Conservation (phyloP, 371 early-diverging fungal genomes). For the Syncephalastrum racemosum region DNA sequence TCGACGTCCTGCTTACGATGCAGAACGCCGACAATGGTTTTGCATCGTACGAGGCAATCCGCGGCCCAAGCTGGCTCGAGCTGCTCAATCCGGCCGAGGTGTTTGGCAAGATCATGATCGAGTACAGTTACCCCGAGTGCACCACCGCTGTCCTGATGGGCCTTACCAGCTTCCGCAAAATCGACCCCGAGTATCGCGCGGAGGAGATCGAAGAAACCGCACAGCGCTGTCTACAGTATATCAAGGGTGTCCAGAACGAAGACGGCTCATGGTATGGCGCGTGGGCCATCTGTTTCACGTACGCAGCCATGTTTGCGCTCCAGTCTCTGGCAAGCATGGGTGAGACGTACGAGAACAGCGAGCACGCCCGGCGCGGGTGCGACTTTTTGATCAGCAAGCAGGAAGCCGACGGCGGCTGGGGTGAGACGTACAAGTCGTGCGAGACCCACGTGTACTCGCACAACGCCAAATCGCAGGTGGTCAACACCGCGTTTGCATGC, state of each 20-base stretch:
- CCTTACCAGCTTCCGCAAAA: conserved; percentile 73
- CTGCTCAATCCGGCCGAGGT: conserved; percentile 94
- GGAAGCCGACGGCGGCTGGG: conserved; percentile 95
- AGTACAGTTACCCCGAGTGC: conserved; percentile 97
- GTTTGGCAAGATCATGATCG: conserved; percentile 95
- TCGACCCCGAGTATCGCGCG: conserved; percentile 79
- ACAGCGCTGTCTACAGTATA: conserved; percentile 68
- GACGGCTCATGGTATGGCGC: conserved; percentile 96
- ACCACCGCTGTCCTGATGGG: conserved; percentile 91
- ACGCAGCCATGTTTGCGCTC: conserved; percentile 94
- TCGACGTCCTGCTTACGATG: conserved; percentile 89
- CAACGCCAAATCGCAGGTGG: conserved; percentile 81
- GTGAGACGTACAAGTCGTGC: conserved; percentile 91
- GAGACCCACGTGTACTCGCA: conserved; percentile 68
- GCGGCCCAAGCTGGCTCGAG: conserved; percentile 82
- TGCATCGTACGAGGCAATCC: conserved; percentile 85
- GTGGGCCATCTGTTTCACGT: conserved; percentile 98
- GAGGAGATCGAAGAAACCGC: conserved; percentile 77
- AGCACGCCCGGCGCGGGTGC: conserved; percentile 59
- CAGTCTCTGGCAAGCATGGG: conserved; percentile 86
- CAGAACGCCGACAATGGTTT: conserved; percentile 92
- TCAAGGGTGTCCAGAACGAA: conserved; percentile 67
- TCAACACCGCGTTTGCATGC: conserved; percentile 89
- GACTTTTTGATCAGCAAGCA: conserved; percentile 88
- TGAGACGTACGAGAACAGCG: conserved; percentile 74